Percentiles rank a stretch among this genome's conserved stretches.
Conservation (phyloP, 2,329 filamentous ascomycete species). For the Curvularia eragrostidis region DNA sequence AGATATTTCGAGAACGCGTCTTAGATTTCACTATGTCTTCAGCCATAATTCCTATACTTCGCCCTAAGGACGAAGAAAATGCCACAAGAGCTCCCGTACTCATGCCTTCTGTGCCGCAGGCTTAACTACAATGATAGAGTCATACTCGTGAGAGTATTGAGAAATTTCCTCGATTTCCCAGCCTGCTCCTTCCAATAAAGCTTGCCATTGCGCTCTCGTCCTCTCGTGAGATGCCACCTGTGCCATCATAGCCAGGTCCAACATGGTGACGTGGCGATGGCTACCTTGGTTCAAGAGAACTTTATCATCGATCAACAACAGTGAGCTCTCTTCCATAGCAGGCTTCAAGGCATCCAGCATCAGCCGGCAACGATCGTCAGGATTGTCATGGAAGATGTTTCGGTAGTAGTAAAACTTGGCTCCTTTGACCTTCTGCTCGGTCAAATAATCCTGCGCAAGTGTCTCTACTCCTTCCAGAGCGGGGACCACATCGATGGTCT, state of each 20-base stretch:
- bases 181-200: slow-evolving; percentile 2
- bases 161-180: slow-evolving; percentile 2
- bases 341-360: slow-evolving; percentile 1
- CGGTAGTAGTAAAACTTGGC: slow-evolving; percentile 5
- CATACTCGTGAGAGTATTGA: slow-evolving; percentile 3
- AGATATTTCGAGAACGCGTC: background rate
- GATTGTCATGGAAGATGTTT: slow-evolving; percentile 4
- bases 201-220: slow-evolving; percentile 4
- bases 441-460: slow-evolving; percentile 2
- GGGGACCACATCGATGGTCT: background rate
- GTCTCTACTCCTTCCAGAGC: slow-evolving; percentile 1
- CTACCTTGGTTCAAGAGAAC: slow-evolving; percentile 4
- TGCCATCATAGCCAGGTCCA: slow-evolving; percentile 4
- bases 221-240: slow-evolving; percentile 4
- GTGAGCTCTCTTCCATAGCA: background rate
- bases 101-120: slow-evolving; percentile 1
- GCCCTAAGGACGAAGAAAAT: background rate
- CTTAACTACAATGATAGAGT: slow-evolving; percentile 1
- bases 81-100: background rate
- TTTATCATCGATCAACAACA: slow-evolving; percentile 1
- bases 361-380: slow-evolving; percentile 1
- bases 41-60: background rate
- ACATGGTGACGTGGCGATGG: slow-evolving; percentile 3
- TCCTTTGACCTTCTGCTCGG: slow-evolving; percentile 4
- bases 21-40: background rate